Percentiles rank a stretch among this genome's conserved stretches.
Evolutionary conservation across 768 basidiomycete species (phyloP).

Genomic region (Boletus sp.): DNA sequence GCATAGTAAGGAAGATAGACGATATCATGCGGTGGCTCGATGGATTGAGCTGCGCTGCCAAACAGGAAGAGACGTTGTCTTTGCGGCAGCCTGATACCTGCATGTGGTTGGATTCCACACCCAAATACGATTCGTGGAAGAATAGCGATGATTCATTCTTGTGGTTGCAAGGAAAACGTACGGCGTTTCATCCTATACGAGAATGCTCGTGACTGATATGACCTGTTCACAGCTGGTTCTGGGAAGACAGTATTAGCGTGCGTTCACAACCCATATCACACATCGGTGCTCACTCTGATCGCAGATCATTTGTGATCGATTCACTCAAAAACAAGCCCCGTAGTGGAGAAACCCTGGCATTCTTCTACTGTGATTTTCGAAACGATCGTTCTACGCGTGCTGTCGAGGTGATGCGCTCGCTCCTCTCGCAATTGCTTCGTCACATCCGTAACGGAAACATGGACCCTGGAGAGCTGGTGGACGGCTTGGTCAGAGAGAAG

Average conservation of each 20-base stretch:
- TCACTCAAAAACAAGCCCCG: background rate
- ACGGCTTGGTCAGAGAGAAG: conserved; percentile 1
- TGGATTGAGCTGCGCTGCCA: conserved; percentile 11
- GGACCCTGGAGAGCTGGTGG: background rate
- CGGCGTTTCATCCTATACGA: background rate
- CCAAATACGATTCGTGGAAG: conserved; percentile 8
- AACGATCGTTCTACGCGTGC: conserved; percentile 1
- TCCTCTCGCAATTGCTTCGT: conserved; percentile 15
- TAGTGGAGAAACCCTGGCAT: background rate
- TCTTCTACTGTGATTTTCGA: conserved; percentile 23
- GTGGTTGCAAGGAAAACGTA: conserved; percentile 22
- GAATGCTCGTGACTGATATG: background rate
- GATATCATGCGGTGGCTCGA: conserved; percentile 7
- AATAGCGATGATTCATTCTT: background rate
- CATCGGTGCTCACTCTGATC: background rate
- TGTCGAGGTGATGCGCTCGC: conserved; percentile 12
- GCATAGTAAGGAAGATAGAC: conserved; percentile 6
- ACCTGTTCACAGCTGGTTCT: conserved; percentile 8
- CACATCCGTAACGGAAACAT: background rate
- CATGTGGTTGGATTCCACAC: conserved; percentile 3
- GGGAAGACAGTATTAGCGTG: conserved; percentile 21
- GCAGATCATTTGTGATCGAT: conserved; percentile 9
- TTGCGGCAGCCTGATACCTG: conserved; percentile 15
- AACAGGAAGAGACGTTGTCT: conserved; percentile 7
- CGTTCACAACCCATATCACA: background rate